Evolutionary conservation across 768 basidiomycete species (phyloP), one percentile per base, ranked within the genome.

Genomic region (Hypholoma sublateritium): DNA sequence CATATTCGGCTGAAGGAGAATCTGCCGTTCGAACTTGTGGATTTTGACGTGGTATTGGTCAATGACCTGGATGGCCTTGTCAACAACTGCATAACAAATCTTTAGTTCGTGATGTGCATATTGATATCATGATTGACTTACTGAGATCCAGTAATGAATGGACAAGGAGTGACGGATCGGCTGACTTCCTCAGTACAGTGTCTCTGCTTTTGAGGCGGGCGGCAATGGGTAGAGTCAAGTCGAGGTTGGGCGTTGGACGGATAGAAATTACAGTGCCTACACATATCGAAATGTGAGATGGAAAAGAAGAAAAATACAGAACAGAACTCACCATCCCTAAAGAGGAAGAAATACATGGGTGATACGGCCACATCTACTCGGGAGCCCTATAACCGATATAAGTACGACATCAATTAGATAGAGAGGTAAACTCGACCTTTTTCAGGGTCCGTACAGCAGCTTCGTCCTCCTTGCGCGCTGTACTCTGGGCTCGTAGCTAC

Each of bases 181-280:
- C 82, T 0, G 85, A 83, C 43, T 75, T 78, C 28, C 87, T 77
- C 5, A 91, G 71, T 5, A 82, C 74, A 0, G 87, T 86, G 59
- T 88, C 84, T 2, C 76, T 72, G 56, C 82, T 80, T 19, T 76
- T 74, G 47, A 91, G 67, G 12, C 87, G 83, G n/a, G 75, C 70
- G 17, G 78, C 69, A 53, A 90, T 85, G 0, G 88, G 84, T 2
- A 72, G 69, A 1, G 84, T 84, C 59, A 85, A 78, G 39, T 73
- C 69, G 11, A 82, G 68, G 46, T 74, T 74, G 24, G 76, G 68
- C 25, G 70, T 77, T 52, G 79, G 71, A 47, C 80, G 77, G 51
- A 88, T 78, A 6, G 86, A 84, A 39, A 89, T 83, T 35, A 88
- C 78, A 22, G 84, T 87, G 37, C 86, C 85, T 87, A 34, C n/a